phyloP scores from a whole-genome alignment of 805 yeast species.

The Ogataea allantospora region DNA sequence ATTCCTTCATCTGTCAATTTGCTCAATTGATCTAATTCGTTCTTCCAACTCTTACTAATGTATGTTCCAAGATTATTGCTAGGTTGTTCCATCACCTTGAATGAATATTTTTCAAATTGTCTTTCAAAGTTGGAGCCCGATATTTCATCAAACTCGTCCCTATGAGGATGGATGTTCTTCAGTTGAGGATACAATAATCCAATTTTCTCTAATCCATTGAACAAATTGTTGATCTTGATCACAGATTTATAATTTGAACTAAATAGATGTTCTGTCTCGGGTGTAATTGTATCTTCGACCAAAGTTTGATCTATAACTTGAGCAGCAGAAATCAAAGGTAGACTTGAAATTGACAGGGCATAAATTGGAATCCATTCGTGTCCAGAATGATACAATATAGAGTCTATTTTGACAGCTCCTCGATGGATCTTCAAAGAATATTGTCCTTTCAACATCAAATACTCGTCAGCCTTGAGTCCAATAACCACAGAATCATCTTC shows the following conservation, averaged over 20 bases:
- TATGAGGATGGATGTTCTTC: constrained; percentile 39
- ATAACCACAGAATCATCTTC: constrained; percentile 34
- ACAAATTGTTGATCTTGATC: constrained; percentile 35
- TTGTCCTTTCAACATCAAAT: constrained; percentile 47
- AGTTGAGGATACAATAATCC: constrained; percentile 44
- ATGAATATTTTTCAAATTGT: constrained; percentile 37
- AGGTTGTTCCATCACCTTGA: constrained; percentile 31
- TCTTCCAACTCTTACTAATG: constrained; percentile 29
- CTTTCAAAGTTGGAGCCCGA: constrained; percentile 22
- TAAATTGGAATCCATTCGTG: constrained; percentile 23
- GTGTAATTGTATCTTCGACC: constrained; percentile 30
- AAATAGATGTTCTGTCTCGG: constrained; percentile 39
- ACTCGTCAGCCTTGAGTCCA: constrained; percentile 44
- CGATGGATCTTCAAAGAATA: constrained; percentile 41
- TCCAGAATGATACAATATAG: constrained; percentile 33
- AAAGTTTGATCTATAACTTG: constrained; percentile 35
- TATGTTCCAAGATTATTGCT: constrained; percentile 30
- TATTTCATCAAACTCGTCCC: constrained; percentile 13
- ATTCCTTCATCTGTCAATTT: constrained; percentile 8
- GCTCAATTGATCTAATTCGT: constrained; percentile 15
- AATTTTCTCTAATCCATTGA: constrained; percentile 46
- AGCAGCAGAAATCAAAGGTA: constrained; percentile 46
- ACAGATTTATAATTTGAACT: constrained; percentile 43
- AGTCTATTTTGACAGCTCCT: constrained; percentile 48
- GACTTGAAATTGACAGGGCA: constrained; percentile 35